Evolutionary conservation across 768 basidiomycete genomes (phyloP).

Genomic region (Trametes sanguinea): DNA sequence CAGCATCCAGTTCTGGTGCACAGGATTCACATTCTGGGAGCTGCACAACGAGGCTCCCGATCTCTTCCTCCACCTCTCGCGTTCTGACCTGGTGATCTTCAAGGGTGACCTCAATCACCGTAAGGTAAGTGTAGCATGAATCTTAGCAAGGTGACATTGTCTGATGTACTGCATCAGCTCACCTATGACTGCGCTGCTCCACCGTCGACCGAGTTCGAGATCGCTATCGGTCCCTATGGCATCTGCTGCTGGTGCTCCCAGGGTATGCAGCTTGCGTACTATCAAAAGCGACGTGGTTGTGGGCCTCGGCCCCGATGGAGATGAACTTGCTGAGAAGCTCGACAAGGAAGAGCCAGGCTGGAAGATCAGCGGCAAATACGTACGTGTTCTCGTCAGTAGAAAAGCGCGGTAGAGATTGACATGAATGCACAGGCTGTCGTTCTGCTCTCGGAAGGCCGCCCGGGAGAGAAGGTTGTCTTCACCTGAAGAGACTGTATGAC

Average conservation of each 20-base stretch:
- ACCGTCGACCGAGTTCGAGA: constrained; percentile 82
- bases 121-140: constrained; percentile 41
- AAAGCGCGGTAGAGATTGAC: neutral
- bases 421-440: constrained; percentile 71
- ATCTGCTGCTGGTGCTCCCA: constrained; percentile 83
- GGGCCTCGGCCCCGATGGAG: constrained; percentile 70
- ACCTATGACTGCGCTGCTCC: constrained; percentile 88
- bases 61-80: constrained; percentile 88
- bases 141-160: no score
- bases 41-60: constrained; percentile 82
- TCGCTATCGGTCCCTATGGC: constrained; percentile 94
- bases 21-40: constrained; percentile 95
- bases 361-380: constrained; percentile 98
- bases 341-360: constrained; percentile 88
- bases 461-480: constrained; percentile 73
- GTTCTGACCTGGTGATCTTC: constrained; percentile 89
- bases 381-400: constrained; percentile 44
- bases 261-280: constrained; percentile 82
- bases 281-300: constrained; percentile 97
- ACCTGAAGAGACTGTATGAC: constrained; percentile 8
- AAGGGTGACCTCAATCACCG: constrained; percentile 96
- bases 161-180: constrained; percentile 34
- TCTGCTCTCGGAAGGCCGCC: constrained; percentile 83
- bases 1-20: constrained; percentile 95
- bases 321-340: constrained; percentile 72